A percentile compares a stretch with the other conserved stretches of the same genome.
Evolutionary conservation across 495 filamentous ascomycete genomes (phyloP).

Genomic region (Neurospora cerealis): DNA sequence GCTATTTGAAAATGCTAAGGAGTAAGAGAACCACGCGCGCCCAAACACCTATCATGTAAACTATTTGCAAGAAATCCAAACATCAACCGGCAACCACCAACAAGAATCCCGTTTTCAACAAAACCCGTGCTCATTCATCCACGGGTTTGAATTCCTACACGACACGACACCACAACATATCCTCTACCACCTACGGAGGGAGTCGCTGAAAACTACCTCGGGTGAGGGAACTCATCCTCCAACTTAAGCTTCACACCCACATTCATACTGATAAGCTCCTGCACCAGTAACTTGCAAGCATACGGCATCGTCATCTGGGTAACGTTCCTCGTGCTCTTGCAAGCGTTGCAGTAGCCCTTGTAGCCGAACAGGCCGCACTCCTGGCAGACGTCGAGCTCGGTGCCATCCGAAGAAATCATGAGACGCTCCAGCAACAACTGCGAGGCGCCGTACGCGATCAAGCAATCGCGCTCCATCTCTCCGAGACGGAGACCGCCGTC

Average conservation of each 20-base stretch:
- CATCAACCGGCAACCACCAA: not conserved
- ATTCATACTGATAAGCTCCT: slow-evolving; percentile 97
- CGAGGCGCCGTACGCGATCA: slow-evolving; percentile 90
- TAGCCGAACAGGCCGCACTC: slow-evolving; percentile 91
- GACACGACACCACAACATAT: not conserved
- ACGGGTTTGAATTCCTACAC: not conserved
- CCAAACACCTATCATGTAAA: not conserved
- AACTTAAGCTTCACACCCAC: slow-evolving; percentile 76
- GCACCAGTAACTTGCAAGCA: slow-evolving; percentile 91
- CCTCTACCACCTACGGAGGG: too few relatives aligned
- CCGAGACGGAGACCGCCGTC: slow-evolving; percentile 89
- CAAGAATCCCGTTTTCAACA: not conserved
- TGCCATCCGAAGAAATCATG: slow-evolving; percentile 86
- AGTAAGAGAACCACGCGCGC: not conserved
- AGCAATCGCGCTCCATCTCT: slow-evolving; percentile 97
- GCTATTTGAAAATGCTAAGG: not conserved
- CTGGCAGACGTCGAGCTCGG: slow-evolving; percentile 87
- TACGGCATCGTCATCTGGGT: slow-evolving; percentile 96
- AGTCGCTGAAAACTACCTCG: slow-evolving; percentile 13
- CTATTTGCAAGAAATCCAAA: not conserved
- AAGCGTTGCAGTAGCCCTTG: slow-evolving; percentile 84
- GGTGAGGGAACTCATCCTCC: slow-evolving; percentile 80
- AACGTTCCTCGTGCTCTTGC: slow-evolving; percentile 68
- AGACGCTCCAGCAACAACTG: slow-evolving; percentile 88
- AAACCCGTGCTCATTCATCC: not conserved